phyloP scores from a whole-genome alignment of 2,329 filamentous ascomycete genomes.

The Aspergillus intermedius region DNA sequence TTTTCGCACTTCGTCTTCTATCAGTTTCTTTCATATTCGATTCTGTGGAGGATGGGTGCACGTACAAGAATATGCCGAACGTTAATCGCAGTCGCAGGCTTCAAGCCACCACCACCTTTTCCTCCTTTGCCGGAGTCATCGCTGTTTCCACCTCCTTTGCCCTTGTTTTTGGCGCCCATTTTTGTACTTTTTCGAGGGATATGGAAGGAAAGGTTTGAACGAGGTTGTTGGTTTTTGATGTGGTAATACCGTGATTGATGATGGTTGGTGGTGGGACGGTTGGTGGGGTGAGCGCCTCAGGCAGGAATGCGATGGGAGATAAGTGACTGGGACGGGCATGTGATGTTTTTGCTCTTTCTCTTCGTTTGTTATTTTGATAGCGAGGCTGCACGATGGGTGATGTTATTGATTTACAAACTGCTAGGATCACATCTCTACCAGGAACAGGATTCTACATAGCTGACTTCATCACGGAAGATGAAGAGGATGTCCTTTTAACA shows the following conservation, averaged over 20 bases:
- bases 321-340: not conserved
- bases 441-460: slow-evolving; percentile 71
- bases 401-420: slow-evolving; percentile 19
- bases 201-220: not conserved
- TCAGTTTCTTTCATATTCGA: not conserved
- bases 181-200: not conserved
- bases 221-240: not conserved
- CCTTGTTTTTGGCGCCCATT: slow-evolving; percentile 41
- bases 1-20: slow-evolving; percentile 51
- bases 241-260: not conserved
- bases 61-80: slow-evolving; percentile 56
- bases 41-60: not conserved
- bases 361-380: not conserved
- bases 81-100: slow-evolving; percentile 58
- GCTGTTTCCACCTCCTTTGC: slow-evolving; percentile 28
- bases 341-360: not conserved
- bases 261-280: not conserved
- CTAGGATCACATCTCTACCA: slow-evolving; percentile 27
- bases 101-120: slow-evolving; percentile 40
- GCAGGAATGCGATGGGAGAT: not conserved
- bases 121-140: slow-evolving; percentile 27
- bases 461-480: slow-evolving; percentile 69
- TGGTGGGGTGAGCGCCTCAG: slow-evolving; percentile 1
- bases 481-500: slow-evolving; percentile 64
- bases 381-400: not conserved